These are phyloP conservation scores for Xerocomellus chrysenteron DNA, from an alignment of 768 basidiomycete genomes.

Conservation along the genomic window DNA sequence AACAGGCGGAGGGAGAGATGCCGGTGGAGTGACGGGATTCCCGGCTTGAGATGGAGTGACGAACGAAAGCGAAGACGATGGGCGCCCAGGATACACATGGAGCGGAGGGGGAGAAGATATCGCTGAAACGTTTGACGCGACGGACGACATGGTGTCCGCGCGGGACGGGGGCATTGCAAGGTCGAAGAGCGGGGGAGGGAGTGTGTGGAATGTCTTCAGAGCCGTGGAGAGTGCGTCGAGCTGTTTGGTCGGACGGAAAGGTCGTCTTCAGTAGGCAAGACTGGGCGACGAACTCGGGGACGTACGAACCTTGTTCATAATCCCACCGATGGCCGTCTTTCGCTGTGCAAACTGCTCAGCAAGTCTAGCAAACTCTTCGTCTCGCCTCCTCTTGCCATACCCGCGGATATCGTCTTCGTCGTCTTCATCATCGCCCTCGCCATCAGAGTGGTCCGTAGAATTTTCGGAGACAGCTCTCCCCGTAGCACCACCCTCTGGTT, in stretches of 20 bases:
- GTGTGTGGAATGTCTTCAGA: constrained; percentile 43
- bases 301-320: constrained; percentile 66
- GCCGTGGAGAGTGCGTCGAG: constrained; percentile 33
- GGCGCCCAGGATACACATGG: background rate
- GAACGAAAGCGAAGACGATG: constrained; percentile 4
- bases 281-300: background rate
- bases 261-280: background rate
- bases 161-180: constrained; percentile 27
- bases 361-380: constrained; percentile 67
- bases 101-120: constrained; percentile 11
- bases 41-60: constrained; percentile 9
- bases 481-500: constrained; percentile 3
- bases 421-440: constrained; percentile 35
- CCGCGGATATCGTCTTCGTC: constrained; percentile 50
- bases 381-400: constrained; percentile 53
- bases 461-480: constrained; percentile 22
- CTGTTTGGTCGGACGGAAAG: constrained; percentile 6
- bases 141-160: constrained; percentile 32
- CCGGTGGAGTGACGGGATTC: background rate
- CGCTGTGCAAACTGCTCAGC: constrained; percentile 68
- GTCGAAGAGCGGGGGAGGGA: constrained; percentile 42
- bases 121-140: constrained; percentile 22
- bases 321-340: constrained; percentile 64
- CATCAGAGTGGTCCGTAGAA: constrained; percentile 33
- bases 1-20: constrained; percentile 13